Conservation (phyloP, 192 early-diverging fungal species). For the Linnemannia hyalina region DNA sequence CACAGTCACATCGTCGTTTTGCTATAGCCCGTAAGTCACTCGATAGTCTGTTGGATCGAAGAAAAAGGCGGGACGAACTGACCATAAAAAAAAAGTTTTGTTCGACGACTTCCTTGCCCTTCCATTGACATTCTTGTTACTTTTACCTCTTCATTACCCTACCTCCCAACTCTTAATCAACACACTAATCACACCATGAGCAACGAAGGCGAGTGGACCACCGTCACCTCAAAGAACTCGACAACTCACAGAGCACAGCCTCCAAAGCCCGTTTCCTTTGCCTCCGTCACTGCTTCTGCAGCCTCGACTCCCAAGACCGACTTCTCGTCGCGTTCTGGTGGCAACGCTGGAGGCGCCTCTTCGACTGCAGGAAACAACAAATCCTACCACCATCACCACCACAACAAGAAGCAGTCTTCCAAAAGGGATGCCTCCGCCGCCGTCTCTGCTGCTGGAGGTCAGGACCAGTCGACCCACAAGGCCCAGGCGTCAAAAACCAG, state of each 20-base stretch:
- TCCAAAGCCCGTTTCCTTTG: slow-evolving; percentile 20
- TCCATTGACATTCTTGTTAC: slow-evolving; percentile 6
- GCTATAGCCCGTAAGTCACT: slow-evolving; percentile 16
- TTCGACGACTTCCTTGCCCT: background rate
- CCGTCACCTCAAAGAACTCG: slow-evolving; percentile 53
- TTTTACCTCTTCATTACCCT: background rate
- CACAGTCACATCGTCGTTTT: background rate
- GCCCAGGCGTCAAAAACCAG: background rate
- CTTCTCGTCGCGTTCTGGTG: slow-evolving; percentile 1
- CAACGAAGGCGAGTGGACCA: slow-evolving; percentile 57
- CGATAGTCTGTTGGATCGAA: background rate
- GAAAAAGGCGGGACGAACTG: background rate
- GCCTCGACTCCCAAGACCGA: slow-evolving; percentile 16
- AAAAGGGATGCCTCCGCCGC: slow-evolving; percentile 28
- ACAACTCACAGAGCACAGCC: slow-evolving; percentile 41
- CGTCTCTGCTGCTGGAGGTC: background rate
- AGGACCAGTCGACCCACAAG: background rate
- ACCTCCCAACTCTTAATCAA: background rate
- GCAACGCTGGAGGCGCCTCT: background rate
- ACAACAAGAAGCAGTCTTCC: slow-evolving; percentile 16
- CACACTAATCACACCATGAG: slow-evolving; percentile 26
- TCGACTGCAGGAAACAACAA: slow-evolving; percentile 10
- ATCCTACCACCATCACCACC: slow-evolving; percentile 18
- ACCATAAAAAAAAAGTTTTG: background rate
- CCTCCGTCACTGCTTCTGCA: slow-evolving; percentile 13